Conservation (phyloP, 2,329 filamentous ascomycete species). For the Venturia effusa region DNA sequence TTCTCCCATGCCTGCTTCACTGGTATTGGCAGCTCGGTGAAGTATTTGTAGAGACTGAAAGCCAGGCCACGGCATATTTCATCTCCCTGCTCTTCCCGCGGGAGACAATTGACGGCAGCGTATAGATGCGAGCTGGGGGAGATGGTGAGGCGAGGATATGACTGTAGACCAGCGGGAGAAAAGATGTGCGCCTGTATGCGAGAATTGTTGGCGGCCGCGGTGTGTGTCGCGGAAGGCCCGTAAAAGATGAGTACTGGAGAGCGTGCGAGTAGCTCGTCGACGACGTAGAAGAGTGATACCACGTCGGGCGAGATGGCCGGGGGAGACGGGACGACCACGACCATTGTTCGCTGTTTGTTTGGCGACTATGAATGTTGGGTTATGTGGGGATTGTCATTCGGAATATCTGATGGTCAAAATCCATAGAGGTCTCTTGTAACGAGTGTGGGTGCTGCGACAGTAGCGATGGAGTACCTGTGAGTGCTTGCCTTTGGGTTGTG, state of each 20-base stretch:
- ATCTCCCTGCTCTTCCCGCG: slow-evolving; percentile 90
- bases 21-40: slow-evolving; percentile 67
- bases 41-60: slow-evolving; percentile 91
- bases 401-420: not conserved
- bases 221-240: slow-evolving; percentile 79
- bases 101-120: slow-evolving; percentile 76
- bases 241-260: slow-evolving; percentile 83
- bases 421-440: not conserved
- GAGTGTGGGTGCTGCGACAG: not conserved
- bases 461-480: not conserved
- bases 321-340: slow-evolving; percentile 68
- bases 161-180: slow-evolving; percentile 77
- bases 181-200: slow-evolving; percentile 92
- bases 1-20: slow-evolving; percentile 61
- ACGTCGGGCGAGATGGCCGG: slow-evolving; percentile 65
- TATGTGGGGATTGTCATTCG: not conserved
- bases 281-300: slow-evolving; percentile 79
- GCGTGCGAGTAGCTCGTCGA: slow-evolving; percentile 72
- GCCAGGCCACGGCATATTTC: slow-evolving; percentile 85
- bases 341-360: slow-evolving; percentile 50
- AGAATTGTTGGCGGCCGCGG: slow-evolving; percentile 70
- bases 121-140: slow-evolving; percentile 90
- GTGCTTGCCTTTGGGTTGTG: not conserved
- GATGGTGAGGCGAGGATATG: slow-evolving; percentile 82
- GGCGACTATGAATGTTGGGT: not conserved